phyloP scores from a whole-genome alignment of 345 rosid genomes.

The Noccaea caerulescens region DNA sequence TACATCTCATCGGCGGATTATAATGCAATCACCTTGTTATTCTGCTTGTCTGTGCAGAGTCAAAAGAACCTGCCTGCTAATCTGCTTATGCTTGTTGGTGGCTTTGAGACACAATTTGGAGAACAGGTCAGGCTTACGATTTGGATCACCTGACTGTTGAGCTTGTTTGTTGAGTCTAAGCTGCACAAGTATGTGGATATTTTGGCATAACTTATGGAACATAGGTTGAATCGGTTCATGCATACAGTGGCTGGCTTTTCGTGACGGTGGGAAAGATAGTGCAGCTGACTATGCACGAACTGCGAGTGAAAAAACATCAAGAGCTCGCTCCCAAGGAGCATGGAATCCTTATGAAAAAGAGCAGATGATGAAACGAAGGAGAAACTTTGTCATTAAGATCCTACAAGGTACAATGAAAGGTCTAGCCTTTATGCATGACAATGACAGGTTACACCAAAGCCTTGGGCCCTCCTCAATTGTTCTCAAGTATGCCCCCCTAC shows the following conservation, averaged over 20 bases:
- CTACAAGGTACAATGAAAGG: conserved; percentile 80
- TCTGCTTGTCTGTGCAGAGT: conserved; percentile 57
- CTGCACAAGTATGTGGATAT: conserved; percentile 25
- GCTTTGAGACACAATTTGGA: conserved; percentile 87
- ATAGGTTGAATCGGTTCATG: conserved; percentile 39
- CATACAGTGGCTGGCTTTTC: conserved; percentile 90
- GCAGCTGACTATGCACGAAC: conserved; percentile 81
- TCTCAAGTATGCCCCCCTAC: conserved; percentile 63
- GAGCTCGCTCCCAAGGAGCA: conserved; percentile 44
- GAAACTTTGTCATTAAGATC: conserved; percentile 62
- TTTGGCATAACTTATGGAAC: conserved; percentile 26
- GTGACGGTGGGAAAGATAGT: conserved; percentile 78
- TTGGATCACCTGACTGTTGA: conserved; percentile 29
- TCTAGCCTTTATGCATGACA: conserved; percentile 82
- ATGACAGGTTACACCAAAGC: conserved; percentile 94
- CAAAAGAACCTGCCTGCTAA: conserved; percentile 64
- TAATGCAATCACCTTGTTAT: conserved; percentile 15
- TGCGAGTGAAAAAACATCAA: conserved; percentile 66
- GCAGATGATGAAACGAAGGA: conserved; percentile 56
- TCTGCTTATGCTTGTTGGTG: conserved; percentile 77
- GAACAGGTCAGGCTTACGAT: conserved; percentile 69
- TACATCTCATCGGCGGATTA: conserved; percentile 10
- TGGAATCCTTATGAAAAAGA: conserved; percentile 73
- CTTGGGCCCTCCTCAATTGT: conserved; percentile 91
- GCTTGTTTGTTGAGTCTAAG: conserved; percentile 17